A percentile compares a stretch with the other conserved stretches of the same genome.
Evolutionary conservation across 225 moss, liverwort and hornwort genomes (phyloP).

Genomic region (Pleurozium schreberi): DNA sequence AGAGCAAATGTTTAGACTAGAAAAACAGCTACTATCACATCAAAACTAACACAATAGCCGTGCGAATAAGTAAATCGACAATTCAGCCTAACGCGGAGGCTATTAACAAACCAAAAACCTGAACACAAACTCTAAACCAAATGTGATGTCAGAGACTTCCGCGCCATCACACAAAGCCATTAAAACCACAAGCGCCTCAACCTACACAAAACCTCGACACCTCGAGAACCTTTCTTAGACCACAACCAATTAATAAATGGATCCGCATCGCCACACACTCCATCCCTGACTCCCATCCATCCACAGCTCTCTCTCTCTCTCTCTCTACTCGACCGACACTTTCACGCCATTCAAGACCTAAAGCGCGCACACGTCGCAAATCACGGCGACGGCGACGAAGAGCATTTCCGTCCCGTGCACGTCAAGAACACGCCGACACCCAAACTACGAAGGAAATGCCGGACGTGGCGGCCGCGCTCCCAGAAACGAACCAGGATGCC

Average conservation of each 20-base stretch:
- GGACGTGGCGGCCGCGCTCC: not conserved
- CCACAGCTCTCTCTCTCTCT: not conserved
- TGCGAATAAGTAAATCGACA: not conserved
- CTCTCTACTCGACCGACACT: not conserved
- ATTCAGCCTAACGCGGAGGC: not conserved
- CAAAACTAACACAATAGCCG: not conserved
- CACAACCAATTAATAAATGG: not conserved
- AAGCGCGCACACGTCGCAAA: not conserved
- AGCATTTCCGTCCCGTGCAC: not conserved
- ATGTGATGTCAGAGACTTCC: not conserved
- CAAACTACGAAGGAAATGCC: not conserved
- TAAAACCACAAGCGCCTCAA: not conserved
- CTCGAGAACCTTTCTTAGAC: not conserved
- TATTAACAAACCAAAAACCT: not conserved
- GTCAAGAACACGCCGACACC: not conserved
- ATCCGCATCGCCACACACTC: constrained; percentile 3
- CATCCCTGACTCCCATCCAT: not conserved
- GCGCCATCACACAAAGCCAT: not conserved
- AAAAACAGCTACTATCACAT: not conserved
- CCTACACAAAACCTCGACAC: not conserved
- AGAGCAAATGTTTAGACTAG: not conserved
- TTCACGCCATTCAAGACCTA: not conserved
- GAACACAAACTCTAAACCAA: not conserved
- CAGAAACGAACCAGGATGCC: not conserved
- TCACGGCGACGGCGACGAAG: not conserved